Evolutionary conservation across 2,329 filamentous ascomycete species (phyloP), one percentile per base, ranked within the genome.

Genomic region (Penicillium psychrosexuale): DNA sequence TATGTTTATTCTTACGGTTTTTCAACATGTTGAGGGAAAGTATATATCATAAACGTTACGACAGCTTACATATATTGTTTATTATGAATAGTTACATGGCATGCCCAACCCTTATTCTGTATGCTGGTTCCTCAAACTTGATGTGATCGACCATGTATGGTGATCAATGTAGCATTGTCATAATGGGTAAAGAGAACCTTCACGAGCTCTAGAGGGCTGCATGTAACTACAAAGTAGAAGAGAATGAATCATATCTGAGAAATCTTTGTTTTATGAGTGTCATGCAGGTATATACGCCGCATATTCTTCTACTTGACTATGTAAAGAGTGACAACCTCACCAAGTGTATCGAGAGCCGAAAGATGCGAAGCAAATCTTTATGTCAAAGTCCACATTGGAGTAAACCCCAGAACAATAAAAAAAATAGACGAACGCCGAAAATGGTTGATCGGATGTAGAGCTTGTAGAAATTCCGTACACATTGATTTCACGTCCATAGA

Each of bases 1-100:
- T 55, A 53, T 56, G 50, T 28, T 48, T 45, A 51, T 33, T 48
- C 58, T 58, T 64, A 64, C 36, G 61, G 50, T 59, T 59, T 51
- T 55, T 47, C 17, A 55, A 46, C 53, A 60, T 56, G n/a, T n/a
- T n/a, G 55, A 59, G 55, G 57, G 55, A 57, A 61, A 53, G 62
- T 62, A 62, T 45, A 59, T 63, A 62, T 48, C 51, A 51, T 34
- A 54, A 53, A 48, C 44, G 50, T 53, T 53, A 53, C 40, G 15
- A 44, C 22, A 24, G 22, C 8, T 38, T 44, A 31, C 17, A 44
- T 44, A 49, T 53, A 36, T 43, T 46, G 17, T 46, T 15, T 38
- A 31, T 31, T 31, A 51, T 45, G 17, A 36, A 34, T 39, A 24
- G 22, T 24, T 24, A 38, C 44, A 53, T 49, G 42, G 37, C 45